Percentiles rank a stretch among this genome's conserved stretches.
phyloP scores from a whole-genome alignment of 2,329 filamentous ascomycete species.

The Hawksworthiomyces lignivorus region DNA sequence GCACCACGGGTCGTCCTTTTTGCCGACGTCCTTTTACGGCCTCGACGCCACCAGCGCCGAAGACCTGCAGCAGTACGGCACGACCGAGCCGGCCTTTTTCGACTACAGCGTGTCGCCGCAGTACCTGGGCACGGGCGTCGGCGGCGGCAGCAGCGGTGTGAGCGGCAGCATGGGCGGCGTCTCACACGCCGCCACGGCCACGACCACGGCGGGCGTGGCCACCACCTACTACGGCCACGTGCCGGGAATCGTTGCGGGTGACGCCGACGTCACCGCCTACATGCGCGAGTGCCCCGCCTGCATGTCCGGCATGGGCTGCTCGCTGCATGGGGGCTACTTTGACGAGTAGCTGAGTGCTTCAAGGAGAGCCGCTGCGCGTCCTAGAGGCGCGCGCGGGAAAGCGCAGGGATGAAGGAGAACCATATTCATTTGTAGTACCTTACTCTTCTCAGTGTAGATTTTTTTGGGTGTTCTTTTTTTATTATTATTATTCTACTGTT shows the following conservation, averaged over 20 bases:
- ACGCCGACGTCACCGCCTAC: not conserved
- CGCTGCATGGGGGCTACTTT: slow-evolving; percentile 12
- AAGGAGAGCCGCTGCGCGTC: not conserved
- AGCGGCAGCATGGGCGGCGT: not conserved
- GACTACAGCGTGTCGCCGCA: slow-evolving; percentile 15
- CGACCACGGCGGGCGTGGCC: too few species aligned
- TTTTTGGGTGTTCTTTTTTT: not conserved
- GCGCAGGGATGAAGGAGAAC: too few species aligned
- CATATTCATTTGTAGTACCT: too few species aligned
- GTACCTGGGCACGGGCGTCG: slow-evolving; percentile 4
- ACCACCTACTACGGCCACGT: slow-evolving; percentile 9
- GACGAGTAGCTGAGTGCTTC: slow-evolving; percentile 3
- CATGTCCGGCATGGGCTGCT: slow-evolving; percentile 14
- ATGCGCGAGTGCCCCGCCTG: slow-evolving; percentile 9
- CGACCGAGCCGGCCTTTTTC: slow-evolving; percentile 10
- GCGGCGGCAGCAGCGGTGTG: not conserved
- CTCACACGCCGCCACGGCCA: not conserved
- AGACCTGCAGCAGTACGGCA: slow-evolving; percentile 9
- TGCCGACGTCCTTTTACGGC: slow-evolving; percentile 11
- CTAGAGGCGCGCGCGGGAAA: too few species aligned
- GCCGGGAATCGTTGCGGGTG: not conserved
- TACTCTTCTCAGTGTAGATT: not conserved
- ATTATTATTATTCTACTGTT: not conserved
- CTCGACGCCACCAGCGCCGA: slow-evolving; percentile 13
- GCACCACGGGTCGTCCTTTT: not conserved